A percentile compares a stretch with the other conserved stretches of the same genome.
phyloP scores from a whole-genome alignment of 1,139 yeast species.

The Kodamaea ohmeri region DNA sequence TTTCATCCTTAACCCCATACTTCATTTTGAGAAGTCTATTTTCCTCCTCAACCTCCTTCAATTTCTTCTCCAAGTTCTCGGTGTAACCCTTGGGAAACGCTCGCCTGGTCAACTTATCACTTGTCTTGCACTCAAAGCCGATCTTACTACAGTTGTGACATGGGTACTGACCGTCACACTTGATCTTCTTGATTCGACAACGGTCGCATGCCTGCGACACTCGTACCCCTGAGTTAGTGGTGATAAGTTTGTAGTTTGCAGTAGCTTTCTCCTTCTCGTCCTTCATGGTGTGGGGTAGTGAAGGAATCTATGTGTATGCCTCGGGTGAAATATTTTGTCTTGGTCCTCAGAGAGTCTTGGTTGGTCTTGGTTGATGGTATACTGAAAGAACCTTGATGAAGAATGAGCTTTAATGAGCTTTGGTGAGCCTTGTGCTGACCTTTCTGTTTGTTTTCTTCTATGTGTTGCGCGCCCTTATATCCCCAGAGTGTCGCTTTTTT shows the following conservation, averaged over 20 bases:
- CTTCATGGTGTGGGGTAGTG: slow-evolving; percentile 2
- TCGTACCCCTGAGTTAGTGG: slow-evolving; percentile 42
- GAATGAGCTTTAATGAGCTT: no score
- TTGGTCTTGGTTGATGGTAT: no score
- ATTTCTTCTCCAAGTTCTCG: slow-evolving; percentile 62
- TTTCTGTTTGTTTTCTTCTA: not conserved
- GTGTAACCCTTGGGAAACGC: slow-evolving; percentile 60
- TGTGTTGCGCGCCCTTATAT: slow-evolving; percentile 1
- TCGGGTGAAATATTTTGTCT: no score
- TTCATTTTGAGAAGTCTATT: slow-evolving; percentile 36
- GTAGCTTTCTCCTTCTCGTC: slow-evolving; percentile 4
- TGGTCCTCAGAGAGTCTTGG: no score
- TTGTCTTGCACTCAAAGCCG: slow-evolving; percentile 65
- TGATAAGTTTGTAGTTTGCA: slow-evolving; percentile 37
- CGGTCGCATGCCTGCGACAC: slow-evolving; percentile 81
- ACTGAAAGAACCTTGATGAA: not conserved
- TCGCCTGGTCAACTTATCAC: slow-evolving; percentile 68
- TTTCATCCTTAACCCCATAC: slow-evolving; percentile 11
- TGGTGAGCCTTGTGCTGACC: no score
- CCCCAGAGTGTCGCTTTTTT: slow-evolving; percentile 3
- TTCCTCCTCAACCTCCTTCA: slow-evolving; percentile 61
- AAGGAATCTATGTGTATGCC: not conserved
- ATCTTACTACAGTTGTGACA: slow-evolving; percentile 65
- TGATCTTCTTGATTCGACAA: slow-evolving; percentile 71
- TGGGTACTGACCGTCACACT: slow-evolving; percentile 72